Evolutionary conservation across 1,139 yeast species (phyloP).

Genomic region (Geotrichum klebahnii): DNA sequence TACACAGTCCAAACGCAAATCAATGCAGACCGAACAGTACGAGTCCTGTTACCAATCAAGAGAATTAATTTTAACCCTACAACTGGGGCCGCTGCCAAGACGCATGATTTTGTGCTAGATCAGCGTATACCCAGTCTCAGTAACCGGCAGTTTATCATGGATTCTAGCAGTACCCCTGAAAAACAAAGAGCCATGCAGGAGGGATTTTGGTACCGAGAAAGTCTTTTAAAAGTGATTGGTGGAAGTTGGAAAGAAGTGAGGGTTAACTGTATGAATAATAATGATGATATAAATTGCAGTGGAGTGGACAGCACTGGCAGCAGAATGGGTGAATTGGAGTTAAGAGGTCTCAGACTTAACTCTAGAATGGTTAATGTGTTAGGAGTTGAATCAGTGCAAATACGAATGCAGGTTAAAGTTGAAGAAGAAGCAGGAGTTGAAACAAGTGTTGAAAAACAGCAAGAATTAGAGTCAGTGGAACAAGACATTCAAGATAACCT

Average conservation of each 20-base stretch:
- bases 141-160: conserved; percentile 67
- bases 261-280: no score
- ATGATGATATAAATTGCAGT: no score
- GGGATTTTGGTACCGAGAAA: conserved; percentile 76
- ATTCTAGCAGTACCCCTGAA: conserved; percentile 52
- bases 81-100: no score
- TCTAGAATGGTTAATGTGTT: conserved; percentile 44
- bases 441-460: background rate
- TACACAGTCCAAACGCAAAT: conserved; percentile 35
- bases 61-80: conserved; percentile 48
- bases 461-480: no score
- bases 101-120: no score
- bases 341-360: conserved; percentile 61
- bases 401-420: conserved; percentile 36
- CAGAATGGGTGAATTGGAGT: conserved; percentile 58
- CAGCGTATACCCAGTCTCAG: conserved; percentile 70
- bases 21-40: conserved; percentile 50
- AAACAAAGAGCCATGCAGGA: conserved; percentile 54
- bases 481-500: no score
- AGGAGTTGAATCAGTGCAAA: conserved; percentile 47
- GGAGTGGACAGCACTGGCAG: conserved; percentile 32
- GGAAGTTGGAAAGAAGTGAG: conserved; percentile 85
- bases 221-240: conserved; percentile 51
- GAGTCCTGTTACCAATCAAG: conserved; percentile 67
- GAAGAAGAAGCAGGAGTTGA: conserved; percentile 15